phyloP scores from a whole-genome alignment of 371 early-diverging fungal species.

The Syncephalis plumigaleata region DNA sequence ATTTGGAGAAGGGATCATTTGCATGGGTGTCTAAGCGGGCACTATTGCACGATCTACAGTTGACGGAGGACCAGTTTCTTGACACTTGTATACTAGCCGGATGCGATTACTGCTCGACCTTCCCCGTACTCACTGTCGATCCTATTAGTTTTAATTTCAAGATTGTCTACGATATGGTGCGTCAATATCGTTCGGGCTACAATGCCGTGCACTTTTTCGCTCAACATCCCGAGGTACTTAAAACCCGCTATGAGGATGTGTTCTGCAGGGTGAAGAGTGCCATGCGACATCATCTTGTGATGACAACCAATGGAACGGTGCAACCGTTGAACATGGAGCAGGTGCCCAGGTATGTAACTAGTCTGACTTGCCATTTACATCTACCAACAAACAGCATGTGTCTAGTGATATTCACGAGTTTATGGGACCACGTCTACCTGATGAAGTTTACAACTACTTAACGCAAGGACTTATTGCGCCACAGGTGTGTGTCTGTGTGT shows the following conservation, averaged over 20 bases:
- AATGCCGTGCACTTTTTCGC: constrained; percentile 48
- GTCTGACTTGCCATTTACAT: no score
- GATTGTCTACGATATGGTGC: constrained; percentile 42
- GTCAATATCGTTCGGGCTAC: constrained; percentile 51
- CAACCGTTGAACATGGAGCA: constrained; percentile 44
- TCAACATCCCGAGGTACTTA: constrained; percentile 21
- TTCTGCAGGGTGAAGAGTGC: constrained; percentile 57
- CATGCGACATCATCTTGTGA: constrained; percentile 50
- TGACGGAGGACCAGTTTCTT: constrained; percentile 55
- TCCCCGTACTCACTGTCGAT: constrained; percentile 42
- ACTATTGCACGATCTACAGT: constrained; percentile 37
- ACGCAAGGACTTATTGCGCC: constrained; percentile 51
- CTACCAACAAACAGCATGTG: no score
- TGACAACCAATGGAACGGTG: constrained; percentile 47
- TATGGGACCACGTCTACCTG: constrained; percentile 63
- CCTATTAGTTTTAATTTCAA: constrained; percentile 38
- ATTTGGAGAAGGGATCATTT: constrained; percentile 47
- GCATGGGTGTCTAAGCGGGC: constrained; percentile 42
- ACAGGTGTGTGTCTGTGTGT: constrained; percentile 27
- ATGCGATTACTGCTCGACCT: constrained; percentile 52
- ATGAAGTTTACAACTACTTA: constrained; percentile 51
- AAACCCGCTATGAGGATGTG: constrained; percentile 47
- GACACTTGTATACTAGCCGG: constrained; percentile 73
- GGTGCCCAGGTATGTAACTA: constrained; percentile 19
- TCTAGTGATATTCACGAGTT: constrained; percentile 68